Evolutionary conservation across 768 basidiomycete species (phyloP), one percentile per base, ranked within the genome.

Genomic region (Terana coerulea): DNA sequence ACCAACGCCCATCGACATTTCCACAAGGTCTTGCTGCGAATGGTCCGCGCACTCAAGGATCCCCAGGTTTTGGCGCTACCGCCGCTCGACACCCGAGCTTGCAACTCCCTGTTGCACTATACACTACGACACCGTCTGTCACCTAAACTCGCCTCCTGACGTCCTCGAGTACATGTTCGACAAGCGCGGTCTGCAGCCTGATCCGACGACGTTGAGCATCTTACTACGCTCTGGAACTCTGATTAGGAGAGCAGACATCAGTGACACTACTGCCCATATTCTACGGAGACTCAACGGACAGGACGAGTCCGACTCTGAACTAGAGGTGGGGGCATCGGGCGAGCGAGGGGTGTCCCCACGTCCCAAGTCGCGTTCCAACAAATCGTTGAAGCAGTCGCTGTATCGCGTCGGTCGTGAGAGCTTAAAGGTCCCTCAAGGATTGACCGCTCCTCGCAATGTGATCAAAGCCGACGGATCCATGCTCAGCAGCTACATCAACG

Each of bases 81-180:
- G 17, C 63, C 64, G 0, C 60, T 81, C 6, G 67, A 72, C 35
- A 52, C 72, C 9, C 62, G 67, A 19, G 67, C 75, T 1, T 86
- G 82, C 65, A 86, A 88, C 61, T 60, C 79, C 0, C 75, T 91
- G 24, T 58, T 91, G 3, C 75, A 85, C 54, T 90, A 88, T 63
- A 70, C 82, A 3, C 72, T 91, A 30, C 77, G 78, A 7, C 75
- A 86, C 57, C 75, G 77, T n/a, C 67, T 73, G 34, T 83, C 83
- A 5, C 66, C 75, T 15, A 51, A 60, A 1, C 68, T 79, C 22
- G 84, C 79, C 0, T 64, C 73, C 12, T n/a, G 55, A 62, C 11
- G 66, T 89, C 12, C 62, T 88, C 10, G 55, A 75, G 11, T 79
- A 87, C 57, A 83, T 88, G 80, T 69, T 68, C 17, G 56, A 67